Evolutionary conservation across 768 basidiomycete species (phyloP), one percentile per base, ranked within the genome.

Genomic region (Collybiopsis luxurians): DNA sequence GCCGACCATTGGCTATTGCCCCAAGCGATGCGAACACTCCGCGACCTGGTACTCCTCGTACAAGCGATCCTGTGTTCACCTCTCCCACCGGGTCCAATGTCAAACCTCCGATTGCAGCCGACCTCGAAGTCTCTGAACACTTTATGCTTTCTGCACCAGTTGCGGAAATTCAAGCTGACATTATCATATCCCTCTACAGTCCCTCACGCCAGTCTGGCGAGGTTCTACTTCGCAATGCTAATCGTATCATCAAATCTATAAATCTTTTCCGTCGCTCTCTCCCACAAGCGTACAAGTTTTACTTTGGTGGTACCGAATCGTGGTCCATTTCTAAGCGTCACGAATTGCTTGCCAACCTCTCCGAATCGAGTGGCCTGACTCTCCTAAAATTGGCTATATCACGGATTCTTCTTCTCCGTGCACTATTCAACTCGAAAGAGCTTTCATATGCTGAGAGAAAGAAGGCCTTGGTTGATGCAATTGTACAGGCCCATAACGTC

Each of bases 11-110:
- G 21, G 91, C 85, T 6, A 92, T 94, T 44, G 73, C 88, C 3
- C 89, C 91, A 2, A 83, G 82, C n/a, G 91, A 93, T 64, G 85
- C 87, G 27, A 93, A 89, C 67, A 91, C 91, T 0, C 89, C 90
- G 0, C 82, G 77, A 46, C 90, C 91, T 1, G 73, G 77, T 39
- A 73, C 75, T 24, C 58, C 64, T 10, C 66, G 65, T 42, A 64
- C 71, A 47, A 63, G 66, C 40, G 36, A 51, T 26, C 15, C 48
- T 11, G 31, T 50, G 17, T 48, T 30, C 19, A 28, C 34, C 52
- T 42, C 15, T 36, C 26, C 39, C 36, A 11, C 59, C 61, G n/a
- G 50, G 66, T 15, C 51, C 51, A 42, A 59, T 66, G 7, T 43
- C 69, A 69, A 45, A 7, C 50, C 57, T 26, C 31, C 53, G 21